Evolutionary conservation across 768 basidiomycete species (phyloP), one percentile per base, ranked within the genome.

Genomic region (Coprinopsis cinerea): DNA sequence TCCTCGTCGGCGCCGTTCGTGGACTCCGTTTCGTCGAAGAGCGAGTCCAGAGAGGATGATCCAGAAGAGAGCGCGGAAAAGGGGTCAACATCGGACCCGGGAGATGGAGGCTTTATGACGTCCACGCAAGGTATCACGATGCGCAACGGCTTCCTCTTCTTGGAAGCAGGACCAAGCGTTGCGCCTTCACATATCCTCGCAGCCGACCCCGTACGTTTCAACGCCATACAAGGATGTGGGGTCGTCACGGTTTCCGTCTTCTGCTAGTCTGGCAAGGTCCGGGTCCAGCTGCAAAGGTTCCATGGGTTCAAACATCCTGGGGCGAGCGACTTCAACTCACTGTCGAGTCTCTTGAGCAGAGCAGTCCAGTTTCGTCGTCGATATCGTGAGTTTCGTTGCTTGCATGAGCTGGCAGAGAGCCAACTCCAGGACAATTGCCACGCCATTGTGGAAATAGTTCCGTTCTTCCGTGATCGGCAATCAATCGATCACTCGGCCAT

Each of bases 11-110:
- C 18, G 24, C 4, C 4, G 11, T 2, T 20, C 17, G 30, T 20
- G n/a, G 3, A 23, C 15, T 35, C 22, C 10, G 39, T 46, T 3
- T 49, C 43, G 18, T 39, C 50, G 28, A 49, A 35, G 27, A 50
- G 46, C 25, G 49, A 52, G 52, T 52, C 26, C 48, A 49, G 36
- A 44, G 57, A 20, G 49, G 41, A n/a, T n/a, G n/a, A n/a, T n/a
- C n/a, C n/a, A n/a, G n/a, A 28, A 56, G 37, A 43, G 17, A 18
- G 11, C 10, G 44, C 30, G 48, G 44, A 23, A 48, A 51, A 39
- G 57, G 53, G 2, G 35, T 34, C 14, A 26, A 47, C 25, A 30
- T n/a, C 30, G 4, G 35, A 22, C 2, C 47, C 35, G 26, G 42
- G 42, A 28, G 48, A 27, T 13, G 49, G 26, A 23, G 43, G 47